Evolutionary conservation across 2,329 filamentous ascomycete genomes (phyloP).

Genomic region (Aspergillus luchuensis): DNA sequence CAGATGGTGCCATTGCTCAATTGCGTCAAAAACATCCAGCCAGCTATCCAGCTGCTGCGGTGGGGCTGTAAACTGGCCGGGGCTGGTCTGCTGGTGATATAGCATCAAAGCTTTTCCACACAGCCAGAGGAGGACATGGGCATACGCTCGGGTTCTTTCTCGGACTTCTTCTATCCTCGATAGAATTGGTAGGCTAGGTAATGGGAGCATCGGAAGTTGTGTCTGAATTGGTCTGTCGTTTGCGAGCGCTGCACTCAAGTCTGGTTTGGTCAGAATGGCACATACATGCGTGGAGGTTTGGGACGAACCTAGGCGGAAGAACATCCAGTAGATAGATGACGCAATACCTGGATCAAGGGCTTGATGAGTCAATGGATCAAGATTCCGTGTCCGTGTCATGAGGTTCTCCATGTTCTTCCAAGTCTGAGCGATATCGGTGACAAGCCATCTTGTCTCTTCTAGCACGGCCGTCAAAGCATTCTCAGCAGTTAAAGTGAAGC

Average conservation of each 20-base stretch:
- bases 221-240: conserved; percentile 22
- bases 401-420: conserved; percentile 19
- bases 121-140: conserved; percentile 29
- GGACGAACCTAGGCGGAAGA: conserved; percentile 30
- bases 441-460: conserved; percentile 16
- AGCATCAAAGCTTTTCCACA: conserved; percentile 27
- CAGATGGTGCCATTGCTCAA: conserved; percentile 32
- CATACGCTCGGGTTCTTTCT: conserved; percentile 16
- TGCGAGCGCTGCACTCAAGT: conserved; percentile 28
- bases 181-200: conserved; percentile 13
- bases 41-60: conserved; percentile 20
- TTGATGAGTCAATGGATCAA: conserved; percentile 19
- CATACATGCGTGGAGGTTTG: not conserved
- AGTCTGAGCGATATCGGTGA: conserved; percentile 16
- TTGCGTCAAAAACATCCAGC: conserved; percentile 28
- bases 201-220: conserved; percentile 20
- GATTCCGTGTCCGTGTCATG: conserved; percentile 4
- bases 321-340: conserved; percentile 33
- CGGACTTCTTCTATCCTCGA: conserved; percentile 21
- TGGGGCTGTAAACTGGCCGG: conserved; percentile 13
- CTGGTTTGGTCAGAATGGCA: conserved; percentile 16
- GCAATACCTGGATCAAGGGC: conserved; percentile 21
- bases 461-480: conserved; percentile 19
- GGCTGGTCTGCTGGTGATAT: conserved; percentile 19
- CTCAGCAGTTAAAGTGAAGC: conserved; percentile 11